Conservation (phyloP, 1,139 yeast genomes). For the Diutina ranongensis region DNA sequence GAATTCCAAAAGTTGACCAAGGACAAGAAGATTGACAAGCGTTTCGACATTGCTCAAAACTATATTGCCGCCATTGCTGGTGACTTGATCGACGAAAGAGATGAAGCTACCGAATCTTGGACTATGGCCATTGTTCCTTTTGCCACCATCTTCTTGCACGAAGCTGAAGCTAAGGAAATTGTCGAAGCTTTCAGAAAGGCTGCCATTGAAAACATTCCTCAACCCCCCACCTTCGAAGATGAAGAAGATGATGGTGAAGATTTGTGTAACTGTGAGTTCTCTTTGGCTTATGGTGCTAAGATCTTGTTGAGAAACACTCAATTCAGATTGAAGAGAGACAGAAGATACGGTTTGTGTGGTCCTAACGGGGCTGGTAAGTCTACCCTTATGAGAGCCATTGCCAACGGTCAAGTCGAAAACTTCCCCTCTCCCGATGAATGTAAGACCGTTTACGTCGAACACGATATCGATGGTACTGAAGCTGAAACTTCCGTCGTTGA, state of each 20-base stretch:
- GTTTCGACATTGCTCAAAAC: constrained; percentile 66
- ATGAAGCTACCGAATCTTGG: constrained; percentile 90
- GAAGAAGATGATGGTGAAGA: constrained; percentile 99
- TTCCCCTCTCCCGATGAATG: constrained; percentile 98
- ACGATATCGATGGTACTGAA: constrained; percentile 96
- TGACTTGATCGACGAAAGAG: constrained; percentile 97
- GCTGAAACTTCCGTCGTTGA: constrained; percentile 90
- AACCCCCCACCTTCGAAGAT: constrained; percentile 90
- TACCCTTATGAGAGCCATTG: constrained; percentile 98
- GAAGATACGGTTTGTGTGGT: constrained; percentile 99
- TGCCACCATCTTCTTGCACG: constrained; percentile 92
- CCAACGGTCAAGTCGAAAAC: constrained; percentile 99
- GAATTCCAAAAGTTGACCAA: constrained; percentile 68
- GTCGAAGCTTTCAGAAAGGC: constrained; percentile 92
- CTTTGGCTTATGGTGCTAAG: constrained; percentile 99
- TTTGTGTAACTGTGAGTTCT: constrained; percentile 99
- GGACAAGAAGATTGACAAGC: constrained; percentile 56
- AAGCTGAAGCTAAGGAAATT: constrained; percentile 79
- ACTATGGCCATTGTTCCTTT: constrained; percentile 78
- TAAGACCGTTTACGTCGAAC: constrained; percentile 98
- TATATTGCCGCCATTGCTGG: constrained; percentile 96
- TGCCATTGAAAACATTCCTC: constrained; percentile 96
- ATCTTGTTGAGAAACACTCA: constrained; percentile 98
- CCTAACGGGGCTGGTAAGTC: constrained; percentile 99
- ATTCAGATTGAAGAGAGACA: constrained; percentile 97